Conservation (phyloP, 2,329 filamentous ascomycete genomes). For the Xylaria sp. region DNA sequence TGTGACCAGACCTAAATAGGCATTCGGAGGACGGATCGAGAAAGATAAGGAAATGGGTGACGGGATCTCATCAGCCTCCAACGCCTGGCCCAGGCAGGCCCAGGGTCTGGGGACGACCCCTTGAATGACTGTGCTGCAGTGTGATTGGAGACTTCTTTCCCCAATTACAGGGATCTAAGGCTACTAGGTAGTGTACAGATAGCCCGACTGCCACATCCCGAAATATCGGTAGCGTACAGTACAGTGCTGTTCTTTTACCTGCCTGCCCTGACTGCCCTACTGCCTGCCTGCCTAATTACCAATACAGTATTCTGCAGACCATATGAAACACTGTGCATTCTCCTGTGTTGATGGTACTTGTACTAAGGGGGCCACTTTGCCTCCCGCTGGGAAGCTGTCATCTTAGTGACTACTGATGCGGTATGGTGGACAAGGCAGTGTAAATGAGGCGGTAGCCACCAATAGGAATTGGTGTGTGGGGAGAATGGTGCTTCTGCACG, state of each 20-base stretch:
- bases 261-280: conserved; percentile 1
- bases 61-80: conserved; percentile 30
- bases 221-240: conserved; percentile 7
- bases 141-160: conserved; percentile 8
- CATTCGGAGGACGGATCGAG: conserved; percentile 20
- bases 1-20: conserved; percentile 37
- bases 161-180: conserved; percentile 7
- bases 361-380: conserved; percentile 7
- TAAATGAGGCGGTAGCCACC: neutral
- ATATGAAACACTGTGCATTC: neutral
- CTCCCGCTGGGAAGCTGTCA: conserved; percentile 1
- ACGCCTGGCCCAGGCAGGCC: neutral
- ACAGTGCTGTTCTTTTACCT: neutral
- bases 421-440: neutral
- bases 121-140: conserved; percentile 10
- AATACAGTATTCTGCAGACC: neutral
- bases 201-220: conserved; percentile 27
- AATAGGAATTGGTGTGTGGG: neutral
- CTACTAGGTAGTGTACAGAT: conserved; percentile 5
- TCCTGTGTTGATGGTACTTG: neutral
- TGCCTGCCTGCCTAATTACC: neutral
- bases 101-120: conserved; percentile 23
- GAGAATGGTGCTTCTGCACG: conserved; percentile 5
- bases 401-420: neutral
- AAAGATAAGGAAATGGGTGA: conserved; percentile 31